phyloP scores from a whole-genome alignment of 805 yeast genomes.

The Lachancea dasiensis region DNA sequence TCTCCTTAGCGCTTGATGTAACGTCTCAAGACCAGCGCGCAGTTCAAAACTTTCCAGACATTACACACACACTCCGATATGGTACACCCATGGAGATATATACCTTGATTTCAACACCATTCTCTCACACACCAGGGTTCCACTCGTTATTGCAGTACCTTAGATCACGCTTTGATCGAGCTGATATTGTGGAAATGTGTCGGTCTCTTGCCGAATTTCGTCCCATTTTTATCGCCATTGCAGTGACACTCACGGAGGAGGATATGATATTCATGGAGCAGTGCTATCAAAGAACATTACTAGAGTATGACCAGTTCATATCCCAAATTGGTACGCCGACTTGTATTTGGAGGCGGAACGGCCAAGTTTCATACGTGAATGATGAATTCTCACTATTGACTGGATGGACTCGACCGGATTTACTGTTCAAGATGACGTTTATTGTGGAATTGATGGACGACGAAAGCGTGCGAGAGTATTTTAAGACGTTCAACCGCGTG shows the following conservation, averaged over 20 bases:
- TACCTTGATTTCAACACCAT: conserved; percentile 66
- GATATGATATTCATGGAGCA: conserved; percentile 94
- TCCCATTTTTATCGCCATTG: conserved; percentile 89
- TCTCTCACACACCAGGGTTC: conserved; percentile 85
- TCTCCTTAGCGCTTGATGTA: conserved; percentile 26
- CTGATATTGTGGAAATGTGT: conserved; percentile 73
- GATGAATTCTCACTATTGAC: conserved; percentile 86
- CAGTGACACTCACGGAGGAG: conserved; percentile 80
- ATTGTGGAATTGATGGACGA: conserved; percentile 83
- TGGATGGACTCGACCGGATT: conserved; percentile 76
- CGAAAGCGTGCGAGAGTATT: conserved; percentile 77
- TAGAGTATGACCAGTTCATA: conserved; percentile 84
- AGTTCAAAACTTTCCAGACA: conserved; percentile 21
- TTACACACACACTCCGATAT: conserved; percentile 35
- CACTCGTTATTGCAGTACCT: conserved; percentile 74
- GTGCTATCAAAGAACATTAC: conserved; percentile 84
- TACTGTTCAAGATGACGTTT: conserved; percentile 62
- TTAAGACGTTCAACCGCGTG: conserved; percentile 73
- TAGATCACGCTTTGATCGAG: conserved; percentile 59
- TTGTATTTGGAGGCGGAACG: conserved; percentile 91
- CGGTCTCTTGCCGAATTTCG: conserved; percentile 84
- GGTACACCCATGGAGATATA: conserved; percentile 76
- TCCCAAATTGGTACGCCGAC: conserved; percentile 89
- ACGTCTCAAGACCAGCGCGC: conserved; percentile 18
- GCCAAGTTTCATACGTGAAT: conserved; percentile 93